A percentile compares a stretch with the other conserved stretches of the same genome.
phyloP scores from a whole-genome alignment of 2,329 filamentous ascomycete species.

The Massarina eburnea region DNA sequence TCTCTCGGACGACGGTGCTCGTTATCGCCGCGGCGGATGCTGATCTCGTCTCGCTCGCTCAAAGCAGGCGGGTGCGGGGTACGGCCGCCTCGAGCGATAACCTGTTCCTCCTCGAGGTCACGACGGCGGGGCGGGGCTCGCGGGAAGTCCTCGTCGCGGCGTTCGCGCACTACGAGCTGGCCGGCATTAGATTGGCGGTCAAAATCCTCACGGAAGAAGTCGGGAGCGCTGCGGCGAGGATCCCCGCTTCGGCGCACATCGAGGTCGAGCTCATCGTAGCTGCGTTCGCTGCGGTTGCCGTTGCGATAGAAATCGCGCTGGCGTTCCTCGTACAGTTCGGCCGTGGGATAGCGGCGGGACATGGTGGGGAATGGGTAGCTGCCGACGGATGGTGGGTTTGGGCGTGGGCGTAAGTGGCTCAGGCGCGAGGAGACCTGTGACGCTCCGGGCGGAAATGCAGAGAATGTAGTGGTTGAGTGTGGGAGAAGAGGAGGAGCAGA shows the following conservation, averaged over 20 bases:
- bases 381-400: slow-evolving; percentile 6
- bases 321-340: slow-evolving; percentile 53
- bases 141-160: slow-evolving; percentile 46
- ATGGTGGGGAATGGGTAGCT: slow-evolving; percentile 31
- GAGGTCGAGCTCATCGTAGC: slow-evolving; percentile 54
- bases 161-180: slow-evolving; percentile 49
- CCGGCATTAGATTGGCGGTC: slow-evolving; percentile 50
- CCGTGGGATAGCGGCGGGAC: slow-evolving; percentile 50
- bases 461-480: slow-evolving; percentile 5
- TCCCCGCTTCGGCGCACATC: slow-evolving; percentile 46
- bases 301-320: slow-evolving; percentile 53
- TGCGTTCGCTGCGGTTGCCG: slow-evolving; percentile 42
- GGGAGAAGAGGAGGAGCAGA: not conserved
- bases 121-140: slow-evolving; percentile 34
- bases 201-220: slow-evolving; percentile 54
- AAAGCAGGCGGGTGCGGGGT: slow-evolving; percentile 25
- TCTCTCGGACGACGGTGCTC: slow-evolving; percentile 36
- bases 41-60: slow-evolving; percentile 43
- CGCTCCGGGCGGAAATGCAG: slow-evolving; percentile 5
- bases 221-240: slow-evolving; percentile 48
- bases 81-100: slow-evolving; percentile 37
- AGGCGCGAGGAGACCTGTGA: not conserved
- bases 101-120: slow-evolving; percentile 46
- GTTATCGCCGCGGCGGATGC: slow-evolving; percentile 40
- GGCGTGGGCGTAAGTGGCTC: slow-evolving; percentile 1